These are phyloP conservation scores for Colletotrichum higginsianum DNA, from an alignment of 2,329 filamentous ascomycete genomes.

Conservation along the genomic window DNA sequence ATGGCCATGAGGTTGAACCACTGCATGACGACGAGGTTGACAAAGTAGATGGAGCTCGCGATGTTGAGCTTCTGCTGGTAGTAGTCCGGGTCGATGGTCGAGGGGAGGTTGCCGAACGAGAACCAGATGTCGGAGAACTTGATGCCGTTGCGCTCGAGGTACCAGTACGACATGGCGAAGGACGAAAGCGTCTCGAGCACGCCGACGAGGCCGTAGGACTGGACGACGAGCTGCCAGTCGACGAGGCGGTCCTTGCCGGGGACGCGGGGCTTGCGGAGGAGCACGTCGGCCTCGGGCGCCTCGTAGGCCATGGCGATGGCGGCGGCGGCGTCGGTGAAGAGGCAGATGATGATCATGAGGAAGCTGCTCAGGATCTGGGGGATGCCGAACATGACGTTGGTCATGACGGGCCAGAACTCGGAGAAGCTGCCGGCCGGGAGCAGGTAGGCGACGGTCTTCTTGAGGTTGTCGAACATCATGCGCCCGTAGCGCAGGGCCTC, in stretches of 20 bases:
- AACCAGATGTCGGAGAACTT: slow-evolving; percentile 78
- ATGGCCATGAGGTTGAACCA: slow-evolving; percentile 83
- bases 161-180: slow-evolving; percentile 78
- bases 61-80: slow-evolving; percentile 71
- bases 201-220: slow-evolving; percentile 81
- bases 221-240: slow-evolving; percentile 79
- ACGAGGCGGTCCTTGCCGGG: slow-evolving; percentile 80
- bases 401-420: slow-evolving; percentile 84
- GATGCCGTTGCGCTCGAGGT: slow-evolving; percentile 73
- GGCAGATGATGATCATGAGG: slow-evolving; percentile 79
- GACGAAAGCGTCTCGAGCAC: slow-evolving; percentile 72
- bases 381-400: slow-evolving; percentile 79
- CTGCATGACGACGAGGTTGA: slow-evolving; percentile 87
- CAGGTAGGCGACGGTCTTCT: slow-evolving; percentile 83
- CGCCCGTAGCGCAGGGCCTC: slow-evolving; percentile 81
- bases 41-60: slow-evolving; percentile 83
- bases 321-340: slow-evolving; percentile 83
- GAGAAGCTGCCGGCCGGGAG: slow-evolving; percentile 81
- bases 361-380: slow-evolving; percentile 82
- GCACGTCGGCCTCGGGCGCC: slow-evolving; percentile 81
- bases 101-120: slow-evolving; percentile 70
- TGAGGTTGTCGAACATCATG: slow-evolving; percentile 84
- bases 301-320: slow-evolving; percentile 84
- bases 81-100: slow-evolving; percentile 66
- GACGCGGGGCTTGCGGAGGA: slow-evolving; percentile 77